phyloP scores from a whole-genome alignment of 2,329 filamentous ascomycete genomes.

The Clarireedia sp. region DNA sequence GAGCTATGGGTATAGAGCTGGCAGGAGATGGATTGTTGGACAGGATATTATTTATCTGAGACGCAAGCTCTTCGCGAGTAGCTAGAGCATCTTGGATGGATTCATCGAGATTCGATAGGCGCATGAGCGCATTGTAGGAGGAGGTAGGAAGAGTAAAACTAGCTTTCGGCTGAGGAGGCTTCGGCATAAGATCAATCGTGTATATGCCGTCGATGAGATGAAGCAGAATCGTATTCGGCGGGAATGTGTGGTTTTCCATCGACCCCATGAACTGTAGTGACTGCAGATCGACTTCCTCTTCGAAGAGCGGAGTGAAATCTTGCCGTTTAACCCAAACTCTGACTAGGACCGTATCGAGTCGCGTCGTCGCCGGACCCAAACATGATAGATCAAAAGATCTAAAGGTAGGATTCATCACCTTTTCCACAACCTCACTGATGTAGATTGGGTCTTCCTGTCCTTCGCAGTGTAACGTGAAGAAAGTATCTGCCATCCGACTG shows the following conservation, averaged over 20 bases:
- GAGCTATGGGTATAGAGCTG: constrained; percentile 39
- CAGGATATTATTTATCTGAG: constrained; percentile 64
- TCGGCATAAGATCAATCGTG: constrained; percentile 58
- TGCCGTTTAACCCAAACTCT: constrained; percentile 65
- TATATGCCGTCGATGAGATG: constrained; percentile 84
- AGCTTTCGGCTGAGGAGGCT: constrained; percentile 40
- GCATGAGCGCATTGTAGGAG: constrained; percentile 82
- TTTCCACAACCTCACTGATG: constrained; percentile 72
- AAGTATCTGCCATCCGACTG: constrained; percentile 71
- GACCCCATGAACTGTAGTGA: constrained; percentile 71
- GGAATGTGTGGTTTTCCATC: constrained; percentile 63
- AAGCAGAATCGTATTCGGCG: constrained; percentile 75
- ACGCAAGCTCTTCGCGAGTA: constrained; percentile 64
- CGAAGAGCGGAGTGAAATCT: constrained; percentile 57
- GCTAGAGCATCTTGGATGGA: constrained; percentile 84
- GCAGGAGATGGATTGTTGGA: constrained; percentile 31
- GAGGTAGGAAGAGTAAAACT: constrained; percentile 53
- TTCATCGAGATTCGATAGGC: constrained; percentile 77
- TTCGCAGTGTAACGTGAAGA: constrained; percentile 74
- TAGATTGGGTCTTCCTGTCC: constrained; percentile 69
- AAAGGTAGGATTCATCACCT: constrained; percentile 88
- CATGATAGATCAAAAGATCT: constrained; percentile 69
- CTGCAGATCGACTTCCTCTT: constrained; percentile 61
- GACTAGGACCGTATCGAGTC: constrained; percentile 56
- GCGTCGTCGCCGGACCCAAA: constrained; percentile 55